Conservation (phyloP, 192 early-diverging fungal species). For the Polychytrium aggregatum region DNA sequence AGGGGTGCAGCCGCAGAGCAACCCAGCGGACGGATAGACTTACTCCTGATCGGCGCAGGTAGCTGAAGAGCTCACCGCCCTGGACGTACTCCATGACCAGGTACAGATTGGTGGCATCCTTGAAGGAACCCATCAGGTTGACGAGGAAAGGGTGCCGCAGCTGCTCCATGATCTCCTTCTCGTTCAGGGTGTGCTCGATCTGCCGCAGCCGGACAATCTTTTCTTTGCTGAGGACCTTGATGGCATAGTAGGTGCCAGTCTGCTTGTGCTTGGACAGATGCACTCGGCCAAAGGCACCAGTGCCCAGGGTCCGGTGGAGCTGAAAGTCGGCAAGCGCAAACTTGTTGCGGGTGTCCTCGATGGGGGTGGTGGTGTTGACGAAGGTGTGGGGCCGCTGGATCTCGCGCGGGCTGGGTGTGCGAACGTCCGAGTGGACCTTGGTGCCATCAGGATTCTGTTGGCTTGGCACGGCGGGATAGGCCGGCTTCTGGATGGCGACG, state of each 20-base stretch:
- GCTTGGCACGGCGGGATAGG: too few relatives aligned
- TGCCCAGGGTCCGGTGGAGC: constrained; percentile 71
- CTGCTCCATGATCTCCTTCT: constrained; percentile 74
- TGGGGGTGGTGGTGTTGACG: too few relatives aligned
- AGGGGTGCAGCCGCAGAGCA: too few relatives aligned
- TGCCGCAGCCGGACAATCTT: constrained; percentile 83
- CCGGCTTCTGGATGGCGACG: too few relatives aligned
- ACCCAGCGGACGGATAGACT: too few relatives aligned
- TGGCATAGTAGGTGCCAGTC: constrained; percentile 70
- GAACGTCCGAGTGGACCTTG: too few relatives aligned
- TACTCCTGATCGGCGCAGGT: constrained; percentile 63
- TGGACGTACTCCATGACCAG: constrained; percentile 89
- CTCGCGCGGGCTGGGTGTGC: too few relatives aligned
- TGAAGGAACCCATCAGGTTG: constrained; percentile 67
- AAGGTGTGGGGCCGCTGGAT: too few relatives aligned
- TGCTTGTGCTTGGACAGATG: constrained; percentile 66
- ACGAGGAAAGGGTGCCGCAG: constrained; percentile 81
- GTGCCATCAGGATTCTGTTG: too few relatives aligned
- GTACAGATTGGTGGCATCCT: constrained; percentile 77
- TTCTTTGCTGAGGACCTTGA: constrained; percentile 81
- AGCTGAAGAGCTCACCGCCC: constrained; percentile 86
- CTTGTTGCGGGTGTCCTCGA: too few relatives aligned
- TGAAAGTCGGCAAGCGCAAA: constrained; percentile 40
- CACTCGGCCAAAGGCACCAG: constrained; percentile 89
- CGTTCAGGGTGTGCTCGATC: constrained; percentile 91